Percentiles rank a stretch among this genome's conserved stretches.
These are phyloP conservation scores for Scleroderma bovista DNA, from an alignment of 768 basidiomycete genomes.

Conservation along the genomic window DNA sequence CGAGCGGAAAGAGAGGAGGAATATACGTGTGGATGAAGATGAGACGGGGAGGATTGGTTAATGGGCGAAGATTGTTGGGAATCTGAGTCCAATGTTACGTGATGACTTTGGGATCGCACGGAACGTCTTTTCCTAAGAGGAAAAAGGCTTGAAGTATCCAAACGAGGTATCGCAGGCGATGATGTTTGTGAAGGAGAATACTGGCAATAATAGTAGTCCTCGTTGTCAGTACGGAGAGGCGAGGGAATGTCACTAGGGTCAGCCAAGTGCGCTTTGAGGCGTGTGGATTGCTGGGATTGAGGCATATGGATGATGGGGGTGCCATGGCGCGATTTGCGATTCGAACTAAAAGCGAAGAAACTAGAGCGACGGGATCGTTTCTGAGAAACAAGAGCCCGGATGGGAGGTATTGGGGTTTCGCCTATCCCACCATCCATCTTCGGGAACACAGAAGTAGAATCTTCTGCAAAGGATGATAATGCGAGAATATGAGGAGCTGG, in stretches of 20 bases:
- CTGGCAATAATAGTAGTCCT: slow-evolving; percentile 50
- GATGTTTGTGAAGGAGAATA: slow-evolving; percentile 30
- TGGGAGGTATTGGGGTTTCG: slow-evolving; percentile 45
- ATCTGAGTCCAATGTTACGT: slow-evolving; percentile 14
- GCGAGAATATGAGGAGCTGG: slow-evolving; percentile 6
- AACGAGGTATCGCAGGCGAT: slow-evolving; percentile 8
- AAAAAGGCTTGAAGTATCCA: slow-evolving; percentile 9
- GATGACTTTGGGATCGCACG: slow-evolving; percentile 12
- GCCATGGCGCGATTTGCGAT: slow-evolving; percentile 15
- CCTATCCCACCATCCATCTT: slow-evolving; percentile 57
- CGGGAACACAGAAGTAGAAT: slow-evolving; percentile 40
- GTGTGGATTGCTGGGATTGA: slow-evolving; percentile 7
- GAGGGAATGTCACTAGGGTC: slow-evolving; percentile 12
- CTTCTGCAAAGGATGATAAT: slow-evolving; percentile 20
- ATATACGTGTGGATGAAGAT: slow-evolving; percentile 50
- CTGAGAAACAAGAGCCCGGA: slow-evolving; percentile 13
- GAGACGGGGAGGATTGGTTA: slow-evolving; percentile 13
- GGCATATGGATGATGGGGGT: slow-evolving; percentile 14
- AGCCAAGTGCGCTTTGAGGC: slow-evolving; percentile 8
- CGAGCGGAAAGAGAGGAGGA: slow-evolving; percentile 19
- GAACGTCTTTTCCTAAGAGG: slow-evolving; percentile 11
- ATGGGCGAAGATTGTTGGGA: slow-evolving; percentile 13
- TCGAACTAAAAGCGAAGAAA: slow-evolving; percentile 27
- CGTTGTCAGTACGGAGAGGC: slow-evolving; percentile 28
- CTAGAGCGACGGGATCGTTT: slow-evolving; percentile 41